These are phyloP conservation scores for Tolypocladium album DNA, from an alignment of 2,329 filamentous ascomycete species.

Conservation along the genomic window DNA sequence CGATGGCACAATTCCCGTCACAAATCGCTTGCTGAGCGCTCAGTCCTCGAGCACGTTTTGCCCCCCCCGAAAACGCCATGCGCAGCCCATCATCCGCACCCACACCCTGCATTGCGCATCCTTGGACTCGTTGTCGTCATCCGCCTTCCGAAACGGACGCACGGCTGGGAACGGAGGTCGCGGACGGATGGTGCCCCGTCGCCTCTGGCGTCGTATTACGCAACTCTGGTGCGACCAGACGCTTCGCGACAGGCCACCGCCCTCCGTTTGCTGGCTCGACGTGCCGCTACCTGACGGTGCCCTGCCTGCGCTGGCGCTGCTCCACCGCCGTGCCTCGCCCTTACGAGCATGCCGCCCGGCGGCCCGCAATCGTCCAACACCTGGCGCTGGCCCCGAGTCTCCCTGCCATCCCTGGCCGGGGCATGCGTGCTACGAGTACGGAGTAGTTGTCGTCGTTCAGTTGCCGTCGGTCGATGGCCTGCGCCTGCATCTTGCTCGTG, in stretches of 20 bases:
- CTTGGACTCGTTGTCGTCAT: neutral
- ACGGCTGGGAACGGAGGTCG: neutral
- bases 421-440: neutral
- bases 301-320: neutral
- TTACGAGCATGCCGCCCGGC: neutral
- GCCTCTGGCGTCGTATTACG: neutral
- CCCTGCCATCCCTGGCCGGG: neutral
- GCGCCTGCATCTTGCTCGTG: neutral
- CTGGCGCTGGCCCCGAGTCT: neutral
- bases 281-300: neutral
- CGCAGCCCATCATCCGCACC: neutral
- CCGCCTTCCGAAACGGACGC: neutral
- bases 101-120: neutral
- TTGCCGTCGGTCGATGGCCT: neutral
- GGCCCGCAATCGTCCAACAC: neutral
- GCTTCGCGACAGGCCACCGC: neutral
- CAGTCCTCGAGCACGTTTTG: neutral
- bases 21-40: neutral
- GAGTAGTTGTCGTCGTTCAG: too few species aligned
- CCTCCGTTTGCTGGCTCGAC: neutral
- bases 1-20: neutral
- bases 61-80: neutral
- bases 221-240: neutral
- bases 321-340: neutral
- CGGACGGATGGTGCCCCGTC: neutral